Percentiles rank a stretch among this genome's conserved stretches.
Evolutionary conservation across 495 filamentous ascomycete genomes (phyloP).

Genomic region (Trichoderma virens): DNA sequence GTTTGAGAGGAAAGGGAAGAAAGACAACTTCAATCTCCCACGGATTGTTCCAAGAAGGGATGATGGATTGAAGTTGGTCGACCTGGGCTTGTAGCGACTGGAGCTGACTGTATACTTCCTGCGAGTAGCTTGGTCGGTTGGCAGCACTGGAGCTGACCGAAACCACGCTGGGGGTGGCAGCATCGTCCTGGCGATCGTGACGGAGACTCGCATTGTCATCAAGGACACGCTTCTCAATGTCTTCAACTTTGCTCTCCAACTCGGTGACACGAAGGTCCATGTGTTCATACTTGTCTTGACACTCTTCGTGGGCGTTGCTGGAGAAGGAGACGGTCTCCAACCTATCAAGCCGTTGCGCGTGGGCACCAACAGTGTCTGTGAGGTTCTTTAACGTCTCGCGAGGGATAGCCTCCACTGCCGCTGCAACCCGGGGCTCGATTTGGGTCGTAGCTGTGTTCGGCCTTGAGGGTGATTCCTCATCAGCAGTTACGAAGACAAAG

Average conservation of each 20-base stretch:
- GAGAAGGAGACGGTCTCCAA: slow-evolving; percentile 56
- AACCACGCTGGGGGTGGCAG: slow-evolving; percentile 31
- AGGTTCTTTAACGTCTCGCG: slow-evolving; percentile 26
- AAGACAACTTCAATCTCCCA: slow-evolving; percentile 64
- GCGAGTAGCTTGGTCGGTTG: slow-evolving; percentile 22
- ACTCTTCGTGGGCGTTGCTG: slow-evolving; percentile 46
- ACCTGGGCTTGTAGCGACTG: slow-evolving; percentile 50
- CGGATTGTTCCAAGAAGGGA: slow-evolving; percentile 49
- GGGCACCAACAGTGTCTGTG: slow-evolving; percentile 34
- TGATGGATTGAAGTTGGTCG: slow-evolving; percentile 45
- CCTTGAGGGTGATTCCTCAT: slow-evolving; percentile 13
- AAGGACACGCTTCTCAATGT: slow-evolving; percentile 47
- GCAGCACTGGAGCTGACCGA: slow-evolving; percentile 40
- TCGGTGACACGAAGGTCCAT: slow-evolving; percentile 51
- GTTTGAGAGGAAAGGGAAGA: slow-evolving; percentile 57
- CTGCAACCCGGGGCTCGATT: neutral
- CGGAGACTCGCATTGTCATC: slow-evolving; percentile 27
- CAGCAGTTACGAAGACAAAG: slow-evolving; percentile 3
- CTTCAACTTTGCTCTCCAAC: slow-evolving; percentile 52
- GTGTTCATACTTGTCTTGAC: slow-evolving; percentile 51
- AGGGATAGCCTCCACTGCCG: slow-evolving; percentile 11
- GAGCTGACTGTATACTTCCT: slow-evolving; percentile 42
- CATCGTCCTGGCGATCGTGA: slow-evolving; percentile 27
- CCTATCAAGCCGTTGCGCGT: slow-evolving; percentile 49
- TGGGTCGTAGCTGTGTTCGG: neutral